Conservation (phyloP, 805 yeast genomes). For the Starmera pachycereana region DNA sequence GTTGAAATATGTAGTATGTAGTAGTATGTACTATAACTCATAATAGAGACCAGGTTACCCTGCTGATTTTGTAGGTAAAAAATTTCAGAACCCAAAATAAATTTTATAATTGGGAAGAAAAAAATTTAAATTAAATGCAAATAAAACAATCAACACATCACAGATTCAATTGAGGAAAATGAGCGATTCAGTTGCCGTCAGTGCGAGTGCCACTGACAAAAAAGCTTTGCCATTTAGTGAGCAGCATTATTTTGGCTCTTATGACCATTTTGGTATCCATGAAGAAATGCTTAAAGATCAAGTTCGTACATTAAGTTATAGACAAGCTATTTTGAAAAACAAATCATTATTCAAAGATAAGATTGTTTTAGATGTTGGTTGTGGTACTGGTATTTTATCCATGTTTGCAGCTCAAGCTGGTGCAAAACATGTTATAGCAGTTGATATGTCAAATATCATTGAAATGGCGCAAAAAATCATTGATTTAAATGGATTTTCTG, state of each 20-base stretch:
- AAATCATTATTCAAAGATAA: conserved; percentile 84
- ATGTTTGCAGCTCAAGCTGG: conserved; percentile 99
- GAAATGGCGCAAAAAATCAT: conserved; percentile 92
- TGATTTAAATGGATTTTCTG: conserved; percentile 70
- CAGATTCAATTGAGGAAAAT: no score
- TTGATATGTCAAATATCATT: conserved; percentile 94
- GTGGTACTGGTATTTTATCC: conserved; percentile 96
- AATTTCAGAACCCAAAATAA: neutral
- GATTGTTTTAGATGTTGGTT: conserved; percentile 93
- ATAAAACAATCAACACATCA: neutral
- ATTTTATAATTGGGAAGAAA: neutral
- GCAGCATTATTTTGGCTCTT: conserved; percentile 90
- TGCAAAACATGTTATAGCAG: conserved; percentile 95
- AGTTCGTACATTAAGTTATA: conserved; percentile 82
- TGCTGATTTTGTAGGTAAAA: neutral
- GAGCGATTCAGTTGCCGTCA: conserved; percentile 2
- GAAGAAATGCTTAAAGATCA: conserved; percentile 98
- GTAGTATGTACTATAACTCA: no score
- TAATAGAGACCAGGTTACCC: neutral
- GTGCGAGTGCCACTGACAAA: conserved; percentile 57
- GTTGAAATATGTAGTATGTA: no score
- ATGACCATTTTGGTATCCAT: conserved; percentile 95
- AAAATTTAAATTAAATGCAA: neutral
- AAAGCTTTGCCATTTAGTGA: conserved; percentile 57
- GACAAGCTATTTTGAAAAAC: conserved; percentile 88